A percentile compares a stretch with the other conserved stretches of the same genome.
phyloP scores from a whole-genome alignment of 179 eudicot species.

The Spinacia oleracea region DNA sequence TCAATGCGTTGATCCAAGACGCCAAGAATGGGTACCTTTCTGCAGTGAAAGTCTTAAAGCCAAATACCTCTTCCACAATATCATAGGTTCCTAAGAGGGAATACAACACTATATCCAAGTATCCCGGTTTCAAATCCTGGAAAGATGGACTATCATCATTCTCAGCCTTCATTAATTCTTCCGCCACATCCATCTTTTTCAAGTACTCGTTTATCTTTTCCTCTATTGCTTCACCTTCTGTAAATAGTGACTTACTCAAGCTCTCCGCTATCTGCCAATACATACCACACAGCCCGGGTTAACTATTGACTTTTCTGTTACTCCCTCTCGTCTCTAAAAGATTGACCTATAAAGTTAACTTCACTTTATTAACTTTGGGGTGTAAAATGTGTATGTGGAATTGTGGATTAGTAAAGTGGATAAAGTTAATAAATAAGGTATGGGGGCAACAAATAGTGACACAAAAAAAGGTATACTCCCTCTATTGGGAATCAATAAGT shows the following conservation, averaged over 20 bases:
- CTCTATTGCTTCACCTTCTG: slow-evolving; percentile 25
- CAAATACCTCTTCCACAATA: slow-evolving; percentile 19
- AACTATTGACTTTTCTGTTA: too few species aligned
- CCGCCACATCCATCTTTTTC: slow-evolving; percentile 24
- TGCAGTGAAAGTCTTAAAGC: slow-evolving; percentile 8
- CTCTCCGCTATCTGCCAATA: slow-evolving; percentile 4
- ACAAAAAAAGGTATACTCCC: too few species aligned
- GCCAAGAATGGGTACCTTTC: slow-evolving; percentile 28
- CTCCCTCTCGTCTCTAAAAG: too few species aligned
- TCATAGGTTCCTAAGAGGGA: slow-evolving; percentile 21
- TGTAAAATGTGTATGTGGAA: too few species aligned
- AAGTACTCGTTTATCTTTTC: slow-evolving; percentile 2
- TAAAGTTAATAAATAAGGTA: too few species aligned
- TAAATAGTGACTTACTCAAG: background rate
- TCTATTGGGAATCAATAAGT: background rate
- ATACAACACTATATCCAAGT: slow-evolving; percentile 35
- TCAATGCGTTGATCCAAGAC: slow-evolving; percentile 25
- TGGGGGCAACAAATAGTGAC: too few species aligned
- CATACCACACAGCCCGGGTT: background rate
- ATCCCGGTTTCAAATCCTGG: slow-evolving; percentile 23
- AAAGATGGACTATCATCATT: slow-evolving; percentile 20
- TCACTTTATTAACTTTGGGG: too few species aligned
- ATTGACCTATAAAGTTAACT: too few species aligned
- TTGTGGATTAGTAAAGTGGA: too few species aligned
- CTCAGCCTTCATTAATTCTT: slow-evolving; percentile 1